Conservation (phyloP, 2,329 filamentous ascomycete genomes). For the Alternaria incomplexa region DNA sequence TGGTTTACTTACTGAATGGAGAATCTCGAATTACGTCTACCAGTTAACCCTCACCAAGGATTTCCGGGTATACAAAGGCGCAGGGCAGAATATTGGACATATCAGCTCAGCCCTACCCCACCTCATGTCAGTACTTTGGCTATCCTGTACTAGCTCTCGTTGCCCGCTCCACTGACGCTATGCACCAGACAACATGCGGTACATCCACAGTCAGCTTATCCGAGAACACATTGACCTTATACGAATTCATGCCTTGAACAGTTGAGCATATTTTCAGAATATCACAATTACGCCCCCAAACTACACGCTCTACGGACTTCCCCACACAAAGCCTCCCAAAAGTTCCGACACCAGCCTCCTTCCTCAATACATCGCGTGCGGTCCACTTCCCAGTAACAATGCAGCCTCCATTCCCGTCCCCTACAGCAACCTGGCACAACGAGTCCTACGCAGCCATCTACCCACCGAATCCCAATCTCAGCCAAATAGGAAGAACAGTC, state of each 20-base stretch:
- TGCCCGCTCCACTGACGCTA: neutral
- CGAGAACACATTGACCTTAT: neutral
- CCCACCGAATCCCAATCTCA: neutral
- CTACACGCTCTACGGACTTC: neutral
- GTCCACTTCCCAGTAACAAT: neutral
- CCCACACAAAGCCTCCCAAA: neutral
- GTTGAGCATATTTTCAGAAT: neutral
- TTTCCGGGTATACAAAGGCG: neutral
- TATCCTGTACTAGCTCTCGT: neutral
- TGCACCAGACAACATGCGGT: neutral
- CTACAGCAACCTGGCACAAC: constrained; percentile 17
- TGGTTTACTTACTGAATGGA: neutral
- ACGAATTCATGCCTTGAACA: neutral
- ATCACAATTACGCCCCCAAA: neutral
- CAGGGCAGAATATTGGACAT: neutral
- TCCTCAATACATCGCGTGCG: neutral
- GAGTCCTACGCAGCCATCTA: constrained; percentile 7
- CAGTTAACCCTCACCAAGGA: neutral
- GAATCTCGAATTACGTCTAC: too few relatives aligned
- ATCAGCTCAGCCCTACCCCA: neutral
- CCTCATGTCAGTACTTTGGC: neutral
- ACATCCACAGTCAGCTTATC: neutral
- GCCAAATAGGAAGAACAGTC: constrained; percentile 19
- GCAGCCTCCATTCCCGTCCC: constrained; percentile 6
- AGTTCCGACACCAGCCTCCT: neutral